phyloP scores from a whole-genome alignment of 169 alveolate species.

The Plasmodium malariae region DNA sequence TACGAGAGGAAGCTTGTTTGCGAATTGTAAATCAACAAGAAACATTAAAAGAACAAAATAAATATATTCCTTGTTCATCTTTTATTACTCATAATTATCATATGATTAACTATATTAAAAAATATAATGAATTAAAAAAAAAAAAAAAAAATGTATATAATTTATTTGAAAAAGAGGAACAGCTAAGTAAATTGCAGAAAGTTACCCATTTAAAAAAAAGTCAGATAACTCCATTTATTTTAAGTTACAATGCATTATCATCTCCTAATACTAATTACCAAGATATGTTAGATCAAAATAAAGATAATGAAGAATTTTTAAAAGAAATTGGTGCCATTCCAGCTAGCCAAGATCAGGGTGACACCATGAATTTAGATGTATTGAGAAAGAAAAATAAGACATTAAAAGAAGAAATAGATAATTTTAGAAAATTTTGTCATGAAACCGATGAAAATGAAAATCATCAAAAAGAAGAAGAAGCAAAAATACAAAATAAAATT shows the following conservation, averaged over 20 bases:
- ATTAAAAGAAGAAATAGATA: conserved; percentile 47
- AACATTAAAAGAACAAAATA: conserved; percentile 54
- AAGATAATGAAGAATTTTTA: conserved; percentile 30
- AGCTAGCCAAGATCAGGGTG: not conserved
- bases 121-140: conserved; percentile 47
- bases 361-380: not conserved
- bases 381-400: conserved; percentile 39
- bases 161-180: conserved; percentile 59
- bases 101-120: conserved; percentile 56
- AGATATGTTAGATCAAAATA: conserved; percentile 57
- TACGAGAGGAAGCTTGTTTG: conserved; percentile 66
- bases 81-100: conserved; percentile 45
- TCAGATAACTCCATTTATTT: conserved; percentile 22
- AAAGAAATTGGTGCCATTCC: conserved; percentile 21
- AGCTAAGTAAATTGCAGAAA: conserved; percentile 25
- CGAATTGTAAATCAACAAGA: conserved; percentile 61
- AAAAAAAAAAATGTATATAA: conserved; percentile 64
- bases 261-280: conserved; percentile 46
- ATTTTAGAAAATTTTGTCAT: conserved; percentile 25
- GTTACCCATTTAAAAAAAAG: conserved; percentile 35
- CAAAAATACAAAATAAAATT: not conserved
- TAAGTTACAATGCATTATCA: conserved; percentile 35
- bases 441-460: not conserved
- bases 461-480: not conserved
- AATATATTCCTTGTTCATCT: conserved; percentile 60